These are phyloP conservation scores for Emmonsia crescens DNA, from an alignment of 2,329 filamentous ascomycete genomes.

Conservation along the genomic window DNA sequence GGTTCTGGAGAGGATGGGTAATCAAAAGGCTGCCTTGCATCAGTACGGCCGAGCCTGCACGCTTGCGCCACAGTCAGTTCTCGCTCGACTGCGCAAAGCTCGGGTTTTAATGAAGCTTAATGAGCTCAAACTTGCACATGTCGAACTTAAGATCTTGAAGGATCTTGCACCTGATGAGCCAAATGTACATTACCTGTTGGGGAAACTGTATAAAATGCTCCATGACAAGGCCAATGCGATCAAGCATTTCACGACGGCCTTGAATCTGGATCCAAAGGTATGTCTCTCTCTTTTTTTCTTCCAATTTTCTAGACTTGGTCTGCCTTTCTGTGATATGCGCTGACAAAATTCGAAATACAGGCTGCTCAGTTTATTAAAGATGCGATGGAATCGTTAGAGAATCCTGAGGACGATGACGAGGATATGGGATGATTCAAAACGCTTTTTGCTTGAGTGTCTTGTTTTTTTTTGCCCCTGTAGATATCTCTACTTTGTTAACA, in stretches of 20 bases:
- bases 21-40: constrained; percentile 63
- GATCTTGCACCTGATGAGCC: constrained; percentile 89
- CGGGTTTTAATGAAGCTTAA: constrained; percentile 69
- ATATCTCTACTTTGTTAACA: neutral
- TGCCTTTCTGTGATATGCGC: constrained; percentile 7
- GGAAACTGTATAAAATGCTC: constrained; percentile 50
- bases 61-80: constrained; percentile 66
- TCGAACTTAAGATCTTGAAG: constrained; percentile 77
- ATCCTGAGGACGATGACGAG: constrained; percentile 53
- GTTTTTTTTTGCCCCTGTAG: neutral
- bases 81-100: constrained; percentile 89
- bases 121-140: constrained; percentile 58
- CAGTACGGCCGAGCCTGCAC: constrained; percentile 77
- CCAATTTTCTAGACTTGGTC: neutral
- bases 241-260: constrained; percentile 82
- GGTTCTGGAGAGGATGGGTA: constrained; percentile 79
- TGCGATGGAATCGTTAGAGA: constrained; percentile 83
- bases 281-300: constrained; percentile 19
- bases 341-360: constrained; percentile 36
- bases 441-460: neutral
- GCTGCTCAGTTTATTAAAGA: constrained; percentile 92
- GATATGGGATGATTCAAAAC: constrained; percentile 32
- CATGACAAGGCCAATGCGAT: constrained; percentile 62
- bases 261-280: constrained; percentile 96
- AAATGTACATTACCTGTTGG: constrained; percentile 89